Conservation (phyloP, 2,329 filamentous ascomycete genomes). For the Curvularia eragrostidis region DNA sequence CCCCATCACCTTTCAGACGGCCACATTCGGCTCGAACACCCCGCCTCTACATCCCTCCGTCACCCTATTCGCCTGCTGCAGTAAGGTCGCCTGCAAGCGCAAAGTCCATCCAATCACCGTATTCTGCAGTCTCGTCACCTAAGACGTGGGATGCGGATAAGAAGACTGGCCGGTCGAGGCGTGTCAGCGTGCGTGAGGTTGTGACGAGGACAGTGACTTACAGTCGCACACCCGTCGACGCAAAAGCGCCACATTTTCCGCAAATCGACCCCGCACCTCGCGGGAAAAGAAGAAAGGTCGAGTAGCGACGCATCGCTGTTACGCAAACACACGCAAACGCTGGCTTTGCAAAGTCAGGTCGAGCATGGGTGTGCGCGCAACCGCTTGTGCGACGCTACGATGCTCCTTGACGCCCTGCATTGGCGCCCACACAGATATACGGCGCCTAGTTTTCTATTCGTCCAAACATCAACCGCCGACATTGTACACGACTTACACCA, state of each 20-base stretch:
- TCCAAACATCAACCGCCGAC: slow-evolving; percentile 8
- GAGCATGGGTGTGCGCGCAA: slow-evolving; percentile 36
- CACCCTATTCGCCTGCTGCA: slow-evolving; percentile 69
- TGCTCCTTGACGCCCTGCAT: slow-evolving; percentile 22
- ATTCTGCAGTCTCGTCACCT: slow-evolving; percentile 71
- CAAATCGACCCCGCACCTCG: slow-evolving; percentile 87
- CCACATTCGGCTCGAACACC: slow-evolving; percentile 66
- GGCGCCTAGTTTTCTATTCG: slow-evolving; percentile 24
- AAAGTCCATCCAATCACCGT: slow-evolving; percentile 66
- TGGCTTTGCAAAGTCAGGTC: slow-evolving; percentile 18
- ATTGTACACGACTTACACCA: slow-evolving; percentile 6
- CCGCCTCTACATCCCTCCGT: slow-evolving; percentile 77
- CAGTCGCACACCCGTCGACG: slow-evolving; percentile 62
- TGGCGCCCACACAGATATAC: slow-evolving; percentile 27
- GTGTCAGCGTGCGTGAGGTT: slow-evolving; percentile 80
- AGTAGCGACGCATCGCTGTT: slow-evolving; percentile 45
- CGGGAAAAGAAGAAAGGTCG: slow-evolving; percentile 85
- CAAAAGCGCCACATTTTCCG: slow-evolving; percentile 51
- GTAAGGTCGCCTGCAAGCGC: slow-evolving; percentile 73
- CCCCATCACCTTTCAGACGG: slow-evolving; percentile 68
- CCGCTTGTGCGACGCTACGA: slow-evolving; percentile 29
- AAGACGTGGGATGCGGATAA: slow-evolving; percentile 80
- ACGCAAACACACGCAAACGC: slow-evolving; percentile 23
- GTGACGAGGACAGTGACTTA: slow-evolving; percentile 95
- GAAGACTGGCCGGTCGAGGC: slow-evolving; percentile 66